Conservation (phyloP, 257 asterid genomes). For the Rauvolfia tetraphylla region DNA sequence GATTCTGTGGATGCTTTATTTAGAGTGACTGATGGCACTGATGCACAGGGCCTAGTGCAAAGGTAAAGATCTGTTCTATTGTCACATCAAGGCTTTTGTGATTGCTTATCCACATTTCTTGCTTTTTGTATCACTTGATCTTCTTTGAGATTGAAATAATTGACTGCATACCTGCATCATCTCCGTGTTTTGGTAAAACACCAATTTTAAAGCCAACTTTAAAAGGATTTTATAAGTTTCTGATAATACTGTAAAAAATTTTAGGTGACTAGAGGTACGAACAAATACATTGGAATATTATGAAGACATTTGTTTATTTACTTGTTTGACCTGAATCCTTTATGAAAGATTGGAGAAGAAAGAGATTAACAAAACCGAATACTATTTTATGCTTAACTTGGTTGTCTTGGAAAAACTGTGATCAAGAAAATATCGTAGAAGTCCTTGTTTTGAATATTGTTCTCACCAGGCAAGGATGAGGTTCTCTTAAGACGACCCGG, state of each 20-base stretch:
- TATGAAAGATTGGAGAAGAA: neutral
- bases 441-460: neutral
- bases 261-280: neutral
- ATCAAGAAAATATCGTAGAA: neutral
- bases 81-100: neutral
- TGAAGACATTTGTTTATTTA: neutral
- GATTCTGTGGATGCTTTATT: slow-evolving; percentile 38
- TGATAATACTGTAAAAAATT: neutral
- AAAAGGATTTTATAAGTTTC: neutral
- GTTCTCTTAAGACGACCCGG: no score
- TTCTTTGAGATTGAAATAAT: neutral
- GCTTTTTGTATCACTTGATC: neutral
- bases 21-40: slow-evolving; percentile 29
- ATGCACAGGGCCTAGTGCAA: slow-evolving; percentile 24
- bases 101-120: neutral
- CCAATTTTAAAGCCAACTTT: neutral
- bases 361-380: neutral
- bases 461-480: no score
- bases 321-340: neutral
- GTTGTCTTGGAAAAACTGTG: neutral
- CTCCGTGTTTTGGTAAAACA: neutral
- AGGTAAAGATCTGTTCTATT: slow-evolving; percentile 28
- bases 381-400: neutral
- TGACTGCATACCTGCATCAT: neutral
- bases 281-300: neutral